Conservation (phyloP, 2,329 filamentous ascomycete genomes). For the Sporothrix mexicana region DNA sequence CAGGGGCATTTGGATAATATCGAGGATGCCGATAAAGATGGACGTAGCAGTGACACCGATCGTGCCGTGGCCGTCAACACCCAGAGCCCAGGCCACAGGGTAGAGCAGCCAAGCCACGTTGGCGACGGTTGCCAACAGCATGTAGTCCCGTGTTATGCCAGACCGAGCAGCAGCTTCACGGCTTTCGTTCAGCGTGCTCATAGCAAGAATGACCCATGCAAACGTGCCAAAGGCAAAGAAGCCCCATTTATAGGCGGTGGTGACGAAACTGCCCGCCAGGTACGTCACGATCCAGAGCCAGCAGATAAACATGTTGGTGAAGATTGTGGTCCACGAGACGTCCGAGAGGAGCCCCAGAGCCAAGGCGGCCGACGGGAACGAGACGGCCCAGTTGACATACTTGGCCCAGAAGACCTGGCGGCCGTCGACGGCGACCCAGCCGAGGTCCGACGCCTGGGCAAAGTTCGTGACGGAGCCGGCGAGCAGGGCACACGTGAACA, state of each 20-base stretch:
- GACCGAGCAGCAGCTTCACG: conserved; percentile 49
- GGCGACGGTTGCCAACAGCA: conserved; percentile 52
- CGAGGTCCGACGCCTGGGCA: conserved; percentile 59
- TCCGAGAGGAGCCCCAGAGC: conserved; percentile 58
- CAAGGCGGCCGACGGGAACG: conserved; percentile 54
- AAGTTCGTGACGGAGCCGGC: conserved; percentile 60
- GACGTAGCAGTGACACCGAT: conserved; percentile 54
- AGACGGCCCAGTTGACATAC: conserved; percentile 62
- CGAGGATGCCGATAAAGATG: conserved; percentile 62
- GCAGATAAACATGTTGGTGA: conserved; percentile 55
- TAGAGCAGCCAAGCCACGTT: conserved; percentile 62
- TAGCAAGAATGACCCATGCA: conserved; percentile 54
- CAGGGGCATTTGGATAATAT: conserved; percentile 55
- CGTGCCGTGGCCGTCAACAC: conserved; percentile 56
- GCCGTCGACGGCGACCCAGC: conserved; percentile 48
- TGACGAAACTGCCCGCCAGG: conserved; percentile 55
- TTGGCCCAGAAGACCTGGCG: conserved; percentile 62
- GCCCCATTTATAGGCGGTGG: conserved; percentile 62
- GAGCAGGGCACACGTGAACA: conserved; percentile 57
- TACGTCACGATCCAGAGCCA: conserved; percentile 61
- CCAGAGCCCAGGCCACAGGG: conserved; percentile 59
- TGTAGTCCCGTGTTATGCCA: conserved; percentile 53
- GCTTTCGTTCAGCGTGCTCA: conserved; percentile 51
- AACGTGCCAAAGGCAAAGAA: conserved; percentile 60
- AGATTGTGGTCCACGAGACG: conserved; percentile 61